phyloP scores from a whole-genome alignment of 2,329 filamentous ascomycete species.

The Phaeophleospora eucalypticola region DNA sequence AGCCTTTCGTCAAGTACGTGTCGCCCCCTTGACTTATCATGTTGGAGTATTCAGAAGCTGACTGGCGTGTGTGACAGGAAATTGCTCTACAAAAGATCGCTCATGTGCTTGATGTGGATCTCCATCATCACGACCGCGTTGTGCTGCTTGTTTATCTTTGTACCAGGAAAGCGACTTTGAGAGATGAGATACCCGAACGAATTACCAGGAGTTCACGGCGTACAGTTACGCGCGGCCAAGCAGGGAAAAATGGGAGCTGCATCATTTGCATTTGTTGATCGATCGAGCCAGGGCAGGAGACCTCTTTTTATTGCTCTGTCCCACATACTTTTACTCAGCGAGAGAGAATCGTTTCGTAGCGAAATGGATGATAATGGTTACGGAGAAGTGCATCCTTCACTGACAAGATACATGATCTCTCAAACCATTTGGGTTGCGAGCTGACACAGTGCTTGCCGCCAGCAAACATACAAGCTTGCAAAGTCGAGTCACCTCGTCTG shows the following conservation, averaged over 20 bases:
- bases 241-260: not conserved
- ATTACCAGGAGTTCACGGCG: slow-evolving; percentile 1
- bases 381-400: no score
- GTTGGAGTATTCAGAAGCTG: no score
- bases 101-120: slow-evolving; percentile 75
- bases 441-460: no score
- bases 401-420: no score
- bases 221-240: not conserved
- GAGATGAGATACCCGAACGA: slow-evolving; percentile 6
- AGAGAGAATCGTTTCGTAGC: no score
- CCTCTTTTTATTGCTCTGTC: no score
- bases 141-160: slow-evolving; percentile 86
- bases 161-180: slow-evolving; percentile 79
- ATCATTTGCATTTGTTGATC: no score
- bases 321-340: no score
- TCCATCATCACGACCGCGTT: slow-evolving; percentile 74
- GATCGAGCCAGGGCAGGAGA: not conserved
- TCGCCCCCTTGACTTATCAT: slow-evolving; percentile 2
- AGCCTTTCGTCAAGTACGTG: slow-evolving; percentile 69
- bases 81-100: slow-evolving; percentile 75
- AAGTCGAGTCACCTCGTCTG: no score
- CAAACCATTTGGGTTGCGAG: no score
- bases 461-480: no score
- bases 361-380: no score
- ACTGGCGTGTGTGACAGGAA: slow-evolving; percentile 47